phyloP scores from a whole-genome alignment of 257 asterid genomes.

The Przewalskia tangutica region DNA sequence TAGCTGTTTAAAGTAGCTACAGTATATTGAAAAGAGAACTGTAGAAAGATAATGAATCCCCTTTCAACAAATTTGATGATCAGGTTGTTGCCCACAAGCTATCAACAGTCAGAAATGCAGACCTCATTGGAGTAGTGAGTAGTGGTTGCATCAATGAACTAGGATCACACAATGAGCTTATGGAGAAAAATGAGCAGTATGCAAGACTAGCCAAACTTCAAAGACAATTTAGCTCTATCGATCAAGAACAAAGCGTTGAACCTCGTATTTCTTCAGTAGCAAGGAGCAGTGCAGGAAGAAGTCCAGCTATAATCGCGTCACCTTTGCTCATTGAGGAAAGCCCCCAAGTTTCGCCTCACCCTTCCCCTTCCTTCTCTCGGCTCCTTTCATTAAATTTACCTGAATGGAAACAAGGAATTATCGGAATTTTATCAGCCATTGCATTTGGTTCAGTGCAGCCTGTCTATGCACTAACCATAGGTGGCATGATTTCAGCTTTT shows the following conservation, averaged over 20 bases:
- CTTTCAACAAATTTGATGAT: background rate
- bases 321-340: conserved; percentile 21
- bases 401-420: conserved; percentile 65
- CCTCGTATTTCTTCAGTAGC: conserved; percentile 27
- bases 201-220: conserved; percentile 56
- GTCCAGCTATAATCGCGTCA: conserved; percentile 44
- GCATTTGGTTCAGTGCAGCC: conserved; percentile 73
- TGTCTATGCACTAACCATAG: conserved; percentile 64
- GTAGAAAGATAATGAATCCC: background rate
- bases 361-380: conserved; percentile 43
- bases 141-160: conserved; percentile 44
- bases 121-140: conserved; percentile 52
- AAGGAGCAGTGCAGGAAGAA: conserved; percentile 43
- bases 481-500: conserved; percentile 74
- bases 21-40: background rate
- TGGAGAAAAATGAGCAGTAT: conserved; percentile 50
- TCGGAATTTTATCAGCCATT: conserved; percentile 56
- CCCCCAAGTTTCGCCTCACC: conserved; percentile 16
- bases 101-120: conserved; percentile 72
- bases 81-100: conserved; percentile 95
- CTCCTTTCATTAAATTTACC: conserved; percentile 49
- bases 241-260: conserved; percentile 37
- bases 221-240: conserved; percentile 46
- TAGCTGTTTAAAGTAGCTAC: no score
- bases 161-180: conserved; percentile 60